Percentiles rank a stretch among this genome's conserved stretches.
Evolutionary conservation across 768 basidiomycete genomes (phyloP).

Genomic region (Neoboletus subvelutipes): DNA sequence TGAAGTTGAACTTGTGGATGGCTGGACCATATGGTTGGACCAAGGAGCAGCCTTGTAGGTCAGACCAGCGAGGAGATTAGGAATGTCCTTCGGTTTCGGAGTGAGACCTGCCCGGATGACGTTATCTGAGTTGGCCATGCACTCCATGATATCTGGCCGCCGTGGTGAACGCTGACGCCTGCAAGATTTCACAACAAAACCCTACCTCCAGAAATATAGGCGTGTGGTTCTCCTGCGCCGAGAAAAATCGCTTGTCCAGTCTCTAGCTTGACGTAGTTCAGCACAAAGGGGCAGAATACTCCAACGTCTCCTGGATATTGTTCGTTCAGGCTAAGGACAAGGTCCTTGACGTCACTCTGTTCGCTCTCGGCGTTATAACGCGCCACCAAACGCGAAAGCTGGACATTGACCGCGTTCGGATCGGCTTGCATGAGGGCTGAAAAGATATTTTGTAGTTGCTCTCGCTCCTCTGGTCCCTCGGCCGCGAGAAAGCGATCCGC

Average conservation of each 20-base stretch:
- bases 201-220: conserved; percentile 90
- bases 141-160: conserved; percentile 88
- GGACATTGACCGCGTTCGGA: conserved; percentile 44
- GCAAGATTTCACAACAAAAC: background rate
- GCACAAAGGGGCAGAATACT: conserved; percentile 84
- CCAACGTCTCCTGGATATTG: conserved; percentile 95
- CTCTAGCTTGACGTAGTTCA: conserved; percentile 80
- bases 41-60: conserved; percentile 79
- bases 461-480: conserved; percentile 35
- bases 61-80: conserved; percentile 82
- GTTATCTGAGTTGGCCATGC: conserved; percentile 99
- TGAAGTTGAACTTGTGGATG: conserved; percentile 47
- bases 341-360: conserved; percentile 51
- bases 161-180: background rate
- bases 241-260: conserved; percentile 93
- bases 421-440: conserved; percentile 83
- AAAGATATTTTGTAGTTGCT: conserved; percentile 73
- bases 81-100: conserved; percentile 92
- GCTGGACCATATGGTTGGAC: conserved; percentile 66
- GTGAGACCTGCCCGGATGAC: conserved; percentile 98
- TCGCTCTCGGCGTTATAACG: conserved; percentile 56
- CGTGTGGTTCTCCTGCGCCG: conserved; percentile 95
- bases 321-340: conserved; percentile 58
- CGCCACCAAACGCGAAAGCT: conserved; percentile 56
- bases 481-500: conserved; percentile 51